Base-by-base conservation (phyloP, 352 stramenopile species). In the Pythium dissimile region DNA sequence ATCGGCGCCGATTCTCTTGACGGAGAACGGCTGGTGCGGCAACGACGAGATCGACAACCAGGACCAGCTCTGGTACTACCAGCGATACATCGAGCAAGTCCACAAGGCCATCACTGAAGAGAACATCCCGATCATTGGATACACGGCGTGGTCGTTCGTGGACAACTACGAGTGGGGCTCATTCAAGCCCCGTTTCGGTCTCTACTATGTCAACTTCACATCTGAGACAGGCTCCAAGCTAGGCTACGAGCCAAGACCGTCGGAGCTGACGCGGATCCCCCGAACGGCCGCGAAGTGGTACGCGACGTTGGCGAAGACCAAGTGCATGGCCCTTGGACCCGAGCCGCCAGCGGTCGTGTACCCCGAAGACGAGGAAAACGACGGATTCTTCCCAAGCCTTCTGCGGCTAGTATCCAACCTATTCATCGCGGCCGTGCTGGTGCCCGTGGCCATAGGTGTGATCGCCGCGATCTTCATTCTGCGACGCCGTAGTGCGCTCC, bases 91-190 rank as follows among this genome's bases (percentile, higher is more conserved):
- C 7, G 62, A 77, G 11, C 70, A 88, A 54, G 69, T 93, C 26
- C 70, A 88, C 63, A 74, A 62, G 50, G 80, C 73, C 28, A 70
- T 88, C 10, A 55, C 55, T 3, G 62, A 88, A 23, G 59, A 86
- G 9, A 70, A 81, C 9, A 86, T 93, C 41, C 71, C 80, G 23
- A 61, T 98, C 28, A 73, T 86, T 47, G 93, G 89, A 5, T 98
- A 97, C 71, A 98, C 90, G 69, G 88, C 82, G 6, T 98, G 92
- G 94, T 92, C 73, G 28, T 86, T 99, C 37, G 59, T 98, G 38
- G 90, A 98, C 64, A 98, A 98, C 60, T 98, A 97, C 65, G 94
- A 98, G 68, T 98, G 92, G 92, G 77, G 89, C 1, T 86, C 76
- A 12, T 89, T 76, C 59, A 66, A 70, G 26, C 73, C 75, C 18